These are phyloP conservation scores for Otatea glauca DNA, from an alignment of 176 grass and related monocot genomes.

Conservation along the genomic window DNA sequence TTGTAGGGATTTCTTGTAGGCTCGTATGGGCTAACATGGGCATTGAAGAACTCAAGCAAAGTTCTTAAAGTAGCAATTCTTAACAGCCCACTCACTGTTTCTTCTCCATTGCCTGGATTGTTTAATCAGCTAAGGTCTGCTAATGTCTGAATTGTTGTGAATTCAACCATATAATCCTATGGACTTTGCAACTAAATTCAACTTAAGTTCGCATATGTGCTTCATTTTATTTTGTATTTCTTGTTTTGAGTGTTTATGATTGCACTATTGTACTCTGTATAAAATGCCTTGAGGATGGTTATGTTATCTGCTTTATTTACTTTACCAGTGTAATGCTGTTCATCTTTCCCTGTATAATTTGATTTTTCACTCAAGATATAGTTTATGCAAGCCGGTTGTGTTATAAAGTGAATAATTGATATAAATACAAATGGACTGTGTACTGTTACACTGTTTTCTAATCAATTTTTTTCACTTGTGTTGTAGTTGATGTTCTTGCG, in stretches of 20 bases:
- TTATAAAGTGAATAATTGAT: constrained; percentile 10
- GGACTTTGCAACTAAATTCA: constrained; percentile 1
- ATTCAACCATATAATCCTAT: background rate
- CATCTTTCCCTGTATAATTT: background rate
- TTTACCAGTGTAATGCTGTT: background rate
- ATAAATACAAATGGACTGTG: background rate
- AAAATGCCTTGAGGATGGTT: constrained; percentile 4
- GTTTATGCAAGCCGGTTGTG: background rate
- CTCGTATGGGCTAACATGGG: constrained; percentile 97
- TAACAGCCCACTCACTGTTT: constrained; percentile 85
- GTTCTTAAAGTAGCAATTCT: constrained; percentile 82
- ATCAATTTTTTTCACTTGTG: background rate
- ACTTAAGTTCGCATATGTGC: background rate
- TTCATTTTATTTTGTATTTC: background rate
- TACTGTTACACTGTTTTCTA: background rate
- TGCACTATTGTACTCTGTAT: background rate
- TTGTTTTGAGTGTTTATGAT: constrained; percentile 19
- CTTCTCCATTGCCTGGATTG: constrained; percentile 84
- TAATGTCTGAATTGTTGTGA: background rate
- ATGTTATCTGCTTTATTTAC: background rate
- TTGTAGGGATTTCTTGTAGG: constrained; percentile 90
- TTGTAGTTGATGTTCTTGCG: constrained; percentile 25
- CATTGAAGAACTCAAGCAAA: constrained; percentile 80
- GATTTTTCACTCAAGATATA: background rate
- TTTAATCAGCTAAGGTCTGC: constrained; percentile 84